Evolutionary conservation across 2,329 filamentous ascomycete genomes (phyloP), one percentile per base, ranked within the genome.

Genomic region (Harringtonia lauricola): DNA sequence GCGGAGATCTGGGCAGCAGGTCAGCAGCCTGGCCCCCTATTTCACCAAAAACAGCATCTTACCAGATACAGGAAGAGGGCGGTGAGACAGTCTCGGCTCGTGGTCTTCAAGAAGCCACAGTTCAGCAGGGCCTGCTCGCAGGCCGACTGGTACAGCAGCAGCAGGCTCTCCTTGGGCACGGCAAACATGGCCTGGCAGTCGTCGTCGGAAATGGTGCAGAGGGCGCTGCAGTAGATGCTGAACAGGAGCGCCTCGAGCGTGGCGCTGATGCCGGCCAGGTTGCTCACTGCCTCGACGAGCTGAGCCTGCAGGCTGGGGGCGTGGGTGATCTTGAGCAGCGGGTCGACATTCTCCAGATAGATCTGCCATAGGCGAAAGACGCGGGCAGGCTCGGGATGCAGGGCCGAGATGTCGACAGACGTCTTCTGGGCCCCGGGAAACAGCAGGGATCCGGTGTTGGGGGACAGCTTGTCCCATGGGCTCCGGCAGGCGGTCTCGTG

Each of bases 341-440:
- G 79, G 51, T 85, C 78, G 51, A 85, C 74, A 52, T 83, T 83
- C 49, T 78, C 72, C 34, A 85, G 68, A 54, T 82, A 86, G 15
- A 76, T 68, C 57, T 84, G 79, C 81, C 81, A 86, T n/a, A 81
- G 64, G 50, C 76, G 70, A 46, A 81, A 72, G 42, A 79, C 78
- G 45, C 79, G 74, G 18, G 78, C 70, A 22, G 71, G 63, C 2
- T 70, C 56, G 9, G 76, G 76, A 49, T 78, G 74, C 15, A 64
- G 57, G 39, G 64, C 61, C 4, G 68, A 67, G 39, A 76, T 61
- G 38, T 62, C 63, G 18, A 60, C 55, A 15, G 57, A 26, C 7
- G 24, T 26, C 10, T 26, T 26, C 56, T 10, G 62, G 56, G 26
- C 66, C 68, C 24, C 72, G 70, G 15, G 76, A 62, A 24, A 74